Evolutionary conservation across 371 early-diverging fungal species (phyloP).

Genomic region (Mortierella sp.): DNA sequence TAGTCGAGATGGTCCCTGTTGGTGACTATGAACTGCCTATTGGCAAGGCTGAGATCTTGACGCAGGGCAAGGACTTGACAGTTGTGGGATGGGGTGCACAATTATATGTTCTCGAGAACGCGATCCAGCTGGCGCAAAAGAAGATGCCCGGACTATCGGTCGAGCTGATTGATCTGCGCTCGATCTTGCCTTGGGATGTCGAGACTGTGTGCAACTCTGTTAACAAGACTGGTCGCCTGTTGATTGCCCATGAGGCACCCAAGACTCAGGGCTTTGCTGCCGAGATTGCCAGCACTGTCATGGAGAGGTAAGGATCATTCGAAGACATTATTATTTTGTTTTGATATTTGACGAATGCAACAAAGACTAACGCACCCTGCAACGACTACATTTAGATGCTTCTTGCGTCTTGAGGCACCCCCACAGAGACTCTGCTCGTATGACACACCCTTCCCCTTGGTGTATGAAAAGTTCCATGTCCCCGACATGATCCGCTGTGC

Average conservation of each 20-base stretch:
- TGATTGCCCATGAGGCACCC: conserved; percentile 97
- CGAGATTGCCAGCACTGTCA: conserved; percentile 93
- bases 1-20: conserved; percentile 95
- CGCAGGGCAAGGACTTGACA: conserved; percentile 91
- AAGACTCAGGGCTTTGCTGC: conserved; percentile 94
- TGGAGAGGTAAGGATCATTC: conserved; percentile 78
- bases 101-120: conserved; percentile 92
- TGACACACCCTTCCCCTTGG: conserved; percentile 97
- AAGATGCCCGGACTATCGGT: conserved; percentile 89
- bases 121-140: conserved; percentile 89
- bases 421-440: conserved; percentile 89
- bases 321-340: conserved; percentile 31
- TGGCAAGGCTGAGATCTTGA: conserved; percentile 94
- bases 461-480: conserved; percentile 95
- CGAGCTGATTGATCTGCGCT: conserved; percentile 95
- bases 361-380: too few species aligned
- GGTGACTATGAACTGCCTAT: conserved; percentile 93
- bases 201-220: conserved; percentile 95
- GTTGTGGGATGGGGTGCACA: conserved; percentile 96
- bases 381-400: conserved; percentile 63
- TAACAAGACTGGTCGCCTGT: conserved; percentile 93
- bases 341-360: background rate
- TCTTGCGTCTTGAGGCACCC: conserved; percentile 87
- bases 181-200: conserved; percentile 94
- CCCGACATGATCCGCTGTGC: conserved; percentile 88